Evolutionary conservation across 805 yeast species (phyloP), one percentile per base, ranked within the genome.

Genomic region (Hagleromyces aurorensis): DNA sequence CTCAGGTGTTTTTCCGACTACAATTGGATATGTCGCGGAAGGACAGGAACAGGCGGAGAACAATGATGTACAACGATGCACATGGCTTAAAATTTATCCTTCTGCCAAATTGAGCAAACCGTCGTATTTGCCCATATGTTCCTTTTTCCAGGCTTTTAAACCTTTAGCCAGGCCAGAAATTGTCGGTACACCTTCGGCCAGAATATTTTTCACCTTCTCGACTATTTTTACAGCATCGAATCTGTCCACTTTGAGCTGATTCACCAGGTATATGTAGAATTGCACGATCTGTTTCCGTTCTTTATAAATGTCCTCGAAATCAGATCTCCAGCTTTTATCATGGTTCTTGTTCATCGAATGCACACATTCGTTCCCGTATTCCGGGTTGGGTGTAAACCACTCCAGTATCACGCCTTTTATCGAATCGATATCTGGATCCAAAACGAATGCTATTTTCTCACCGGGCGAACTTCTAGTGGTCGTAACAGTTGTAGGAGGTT

Each of bases 381-480:
- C 29, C 3, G 55, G 50, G 28, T 52, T 52, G 14, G 59, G 59
- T 7, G 56, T 49, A 21, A 52, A 54, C 58, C 58, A 54, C 37
- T 54, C 59, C 12, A 47, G 29, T n/a, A 52, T 38, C 1, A 54
- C 37, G 13, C 36, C 52, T 26, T 52, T 52, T 11, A 52, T 43
- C 9, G 43, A 27, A 21, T 35, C 31, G 10, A 48, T 32, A 11
- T 32, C 21, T 3, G 45, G 30, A 21, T 45, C 36, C 34, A 53
- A 32, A 9, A 27, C 25, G 25, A 52, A 52, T 12, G 13, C 25
- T 9, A 18, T 15, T 16, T 34, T 33, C 6, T 19, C 26, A 7
- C 26, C 32, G n/a, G 6, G 14, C n/a, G n/a, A n/a, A n/a, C n/a
- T n/a, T n/a, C n/a, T n/a, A n/a, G n/a, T n/a, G n/a, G n/a, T n/a